These are phyloP conservation scores for Xylogone sp. DNA, from an alignment of 2,329 filamentous ascomycete genomes.

Conservation along the genomic window DNA sequence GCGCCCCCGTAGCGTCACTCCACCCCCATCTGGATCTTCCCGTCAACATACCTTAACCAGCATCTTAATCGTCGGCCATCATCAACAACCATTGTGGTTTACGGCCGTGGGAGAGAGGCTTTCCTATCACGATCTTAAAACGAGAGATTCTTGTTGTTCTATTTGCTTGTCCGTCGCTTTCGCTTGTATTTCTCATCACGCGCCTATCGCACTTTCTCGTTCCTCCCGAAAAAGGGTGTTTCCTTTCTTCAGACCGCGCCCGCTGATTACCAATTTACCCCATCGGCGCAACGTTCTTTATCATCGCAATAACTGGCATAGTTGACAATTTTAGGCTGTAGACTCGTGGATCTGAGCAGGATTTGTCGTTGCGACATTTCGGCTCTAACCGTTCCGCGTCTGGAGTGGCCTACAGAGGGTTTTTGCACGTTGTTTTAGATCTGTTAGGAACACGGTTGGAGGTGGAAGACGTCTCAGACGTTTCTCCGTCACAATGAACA, in stretches of 20 bases:
- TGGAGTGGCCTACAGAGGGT: constrained; percentile 20
- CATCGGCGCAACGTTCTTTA: constrained; percentile 7
- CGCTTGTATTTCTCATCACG: constrained; percentile 15
- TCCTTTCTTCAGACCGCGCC: constrained; percentile 10
- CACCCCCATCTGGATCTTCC: constrained; percentile 5
- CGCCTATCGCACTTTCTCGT: constrained; percentile 18
- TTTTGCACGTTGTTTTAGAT: not conserved
- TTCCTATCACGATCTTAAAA: not conserved
- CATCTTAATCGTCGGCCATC: constrained; percentile 7
- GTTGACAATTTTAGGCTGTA: constrained; percentile 1
- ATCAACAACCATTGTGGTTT: constrained; percentile 9
- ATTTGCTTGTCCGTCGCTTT: constrained; percentile 9
- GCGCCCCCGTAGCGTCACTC: constrained; percentile 1
- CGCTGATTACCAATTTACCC: constrained; percentile 14
- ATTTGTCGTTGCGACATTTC: constrained; percentile 18
- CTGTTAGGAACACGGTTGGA: not conserved
- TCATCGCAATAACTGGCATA: constrained; percentile 5
- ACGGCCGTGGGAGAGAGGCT: constrained; percentile 9
- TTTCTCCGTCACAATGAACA: constrained; percentile 26
- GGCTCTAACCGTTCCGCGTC: constrained; percentile 22
- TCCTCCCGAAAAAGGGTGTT: constrained; percentile 11
- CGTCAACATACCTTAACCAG: constrained; percentile 3
- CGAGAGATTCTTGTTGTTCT: not conserved
- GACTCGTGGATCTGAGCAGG: constrained; percentile 1
- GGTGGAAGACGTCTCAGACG: not conserved